These are phyloP conservation scores for Petunia secreta DNA, from an alignment of 257 asterid species.

Conservation along the genomic window DNA sequence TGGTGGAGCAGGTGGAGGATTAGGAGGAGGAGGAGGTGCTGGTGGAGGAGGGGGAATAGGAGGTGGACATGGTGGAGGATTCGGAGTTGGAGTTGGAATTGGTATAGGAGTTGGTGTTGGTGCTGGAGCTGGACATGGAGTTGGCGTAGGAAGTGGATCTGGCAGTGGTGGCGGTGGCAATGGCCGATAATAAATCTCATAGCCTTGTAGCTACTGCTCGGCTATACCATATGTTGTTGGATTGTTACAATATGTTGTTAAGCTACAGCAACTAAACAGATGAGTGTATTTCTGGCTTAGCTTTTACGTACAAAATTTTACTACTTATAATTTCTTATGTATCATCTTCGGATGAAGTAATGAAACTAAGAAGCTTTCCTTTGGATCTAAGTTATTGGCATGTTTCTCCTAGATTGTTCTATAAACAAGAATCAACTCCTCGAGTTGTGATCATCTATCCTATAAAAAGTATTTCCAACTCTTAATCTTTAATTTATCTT, in stretches of 20 bases:
- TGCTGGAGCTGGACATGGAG: slow-evolving; percentile 24
- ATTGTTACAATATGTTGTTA: neutral
- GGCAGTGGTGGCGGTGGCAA: slow-evolving; percentile 20
- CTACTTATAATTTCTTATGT: neutral
- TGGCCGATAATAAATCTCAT: slow-evolving; percentile 15
- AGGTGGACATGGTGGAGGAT: slow-evolving; percentile 37
- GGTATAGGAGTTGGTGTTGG: slow-evolving; percentile 39
- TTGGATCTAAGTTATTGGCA: neutral
- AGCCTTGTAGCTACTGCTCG: neutral
- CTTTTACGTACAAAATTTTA: neutral
- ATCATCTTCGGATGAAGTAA: neutral
- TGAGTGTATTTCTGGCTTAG: neutral
- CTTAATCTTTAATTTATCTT: neutral
- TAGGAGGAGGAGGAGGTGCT: slow-evolving; percentile 31
- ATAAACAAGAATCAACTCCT: neutral
- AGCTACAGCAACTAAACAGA: neutral
- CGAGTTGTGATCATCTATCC: neutral
- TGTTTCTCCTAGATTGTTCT: neutral
- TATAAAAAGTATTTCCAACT: neutral
- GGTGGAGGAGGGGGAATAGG: slow-evolving; percentile 30
- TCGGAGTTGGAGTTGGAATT: slow-evolving; percentile 35
- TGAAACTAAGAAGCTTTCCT: neutral
- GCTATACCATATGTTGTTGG: neutral
- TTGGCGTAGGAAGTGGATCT: slow-evolving; percentile 28
- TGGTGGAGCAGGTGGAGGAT: slow-evolving; percentile 31